Evolutionary conservation across 805 yeast genomes (phyloP).

Genomic region (Wickerhamiella shivajii): DNA sequence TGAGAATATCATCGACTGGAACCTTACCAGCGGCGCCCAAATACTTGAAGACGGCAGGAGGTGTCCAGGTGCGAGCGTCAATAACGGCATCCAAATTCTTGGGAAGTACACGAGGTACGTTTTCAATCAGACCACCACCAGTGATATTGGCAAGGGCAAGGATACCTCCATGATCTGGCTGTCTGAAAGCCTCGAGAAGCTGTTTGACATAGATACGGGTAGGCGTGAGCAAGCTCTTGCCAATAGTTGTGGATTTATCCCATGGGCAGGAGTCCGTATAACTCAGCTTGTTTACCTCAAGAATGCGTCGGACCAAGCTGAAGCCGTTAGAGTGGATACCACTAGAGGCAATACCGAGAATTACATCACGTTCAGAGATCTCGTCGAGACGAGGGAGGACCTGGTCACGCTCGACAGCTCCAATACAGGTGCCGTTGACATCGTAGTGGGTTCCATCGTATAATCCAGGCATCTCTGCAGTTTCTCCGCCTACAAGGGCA

Average conservation of each 20-base stretch:
- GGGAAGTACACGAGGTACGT: constrained; percentile 91
- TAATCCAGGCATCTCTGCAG: constrained; percentile 99
- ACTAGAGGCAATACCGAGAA: constrained; percentile 76
- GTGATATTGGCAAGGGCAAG: constrained; percentile 94
- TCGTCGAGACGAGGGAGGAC: constrained; percentile 56
- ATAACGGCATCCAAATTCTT: constrained; percentile 60
- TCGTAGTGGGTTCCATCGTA: constrained; percentile 92
- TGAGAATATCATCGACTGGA: constrained; percentile 67
- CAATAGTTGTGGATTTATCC: constrained; percentile 55
- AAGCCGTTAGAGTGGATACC: constrained; percentile 97
- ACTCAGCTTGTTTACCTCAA: constrained; percentile 57
- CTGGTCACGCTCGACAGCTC: constrained; percentile 69
- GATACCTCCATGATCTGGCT: constrained; percentile 40
- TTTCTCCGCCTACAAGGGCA: constrained; percentile 98
- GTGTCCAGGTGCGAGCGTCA: constrained; percentile 67
- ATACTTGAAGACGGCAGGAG: constrained; percentile 88
- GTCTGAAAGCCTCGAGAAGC: constrained; percentile 48
- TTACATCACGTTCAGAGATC: constrained; percentile 67
- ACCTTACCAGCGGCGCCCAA: constrained; percentile 83
- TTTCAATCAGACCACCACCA: constrained; percentile 96
- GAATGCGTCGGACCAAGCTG: constrained; percentile 83
- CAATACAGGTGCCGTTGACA: constrained; percentile 96
- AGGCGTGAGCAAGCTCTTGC: constrained; percentile 76
- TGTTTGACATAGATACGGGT: constrained; percentile 92
- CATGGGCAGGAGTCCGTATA: constrained; percentile 79